Conservation (phyloP, 2,329 filamentous ascomycete genomes). For the Trichothecium roseum region DNA sequence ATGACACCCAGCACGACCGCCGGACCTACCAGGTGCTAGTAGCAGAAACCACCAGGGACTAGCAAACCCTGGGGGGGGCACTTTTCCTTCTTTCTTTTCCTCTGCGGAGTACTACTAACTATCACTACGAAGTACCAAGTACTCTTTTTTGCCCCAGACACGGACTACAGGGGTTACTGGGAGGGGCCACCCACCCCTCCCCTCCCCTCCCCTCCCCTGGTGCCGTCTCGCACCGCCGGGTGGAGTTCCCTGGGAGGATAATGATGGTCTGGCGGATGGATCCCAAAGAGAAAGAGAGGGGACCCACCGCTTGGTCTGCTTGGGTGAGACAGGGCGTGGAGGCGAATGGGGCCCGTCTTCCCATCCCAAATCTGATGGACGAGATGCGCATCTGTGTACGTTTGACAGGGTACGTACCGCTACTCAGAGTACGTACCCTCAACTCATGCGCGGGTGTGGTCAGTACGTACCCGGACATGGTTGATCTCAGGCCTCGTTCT, state of each 20-base stretch:
- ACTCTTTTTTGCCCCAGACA: constrained; percentile 8
- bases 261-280: neutral
- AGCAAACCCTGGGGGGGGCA: no score
- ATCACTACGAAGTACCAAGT: neutral
- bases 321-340: constrained; percentile 43
- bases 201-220: no score
- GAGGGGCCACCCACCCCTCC: no score
- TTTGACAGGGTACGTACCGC: neutral
- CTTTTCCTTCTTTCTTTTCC: constrained; percentile 1
- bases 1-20: no score
- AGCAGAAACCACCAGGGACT: no score
- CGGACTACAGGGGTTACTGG: constrained; percentile 2
- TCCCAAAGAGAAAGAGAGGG: no score
- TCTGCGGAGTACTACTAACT: neutral
- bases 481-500: constrained; percentile 29
- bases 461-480: constrained; percentile 8
- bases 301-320: constrained; percentile 23
- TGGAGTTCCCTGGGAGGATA: constrained; percentile 7
- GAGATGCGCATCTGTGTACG: neutral
- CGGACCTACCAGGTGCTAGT: no score
- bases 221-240: constrained; percentile 12
- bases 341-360: constrained; percentile 14
- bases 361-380: constrained; percentile 1
- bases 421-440: neutral
- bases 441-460: neutral